Conservation (phyloP, 805 yeast genomes). For the Blastobotrys muscicola region DNA sequence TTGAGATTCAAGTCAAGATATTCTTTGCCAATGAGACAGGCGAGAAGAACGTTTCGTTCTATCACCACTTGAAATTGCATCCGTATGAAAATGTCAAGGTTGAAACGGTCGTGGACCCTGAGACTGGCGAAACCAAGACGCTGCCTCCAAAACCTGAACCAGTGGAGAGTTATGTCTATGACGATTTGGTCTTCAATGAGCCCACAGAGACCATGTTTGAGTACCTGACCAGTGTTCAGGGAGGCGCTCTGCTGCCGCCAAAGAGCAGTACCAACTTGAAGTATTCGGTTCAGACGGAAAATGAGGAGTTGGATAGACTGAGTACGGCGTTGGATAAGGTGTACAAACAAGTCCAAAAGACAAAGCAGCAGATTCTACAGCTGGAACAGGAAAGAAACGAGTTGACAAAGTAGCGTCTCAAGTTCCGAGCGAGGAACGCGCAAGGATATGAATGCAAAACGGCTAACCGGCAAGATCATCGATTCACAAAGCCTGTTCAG, state of each 20-base stretch:
- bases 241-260: slow-evolving; percentile 30
- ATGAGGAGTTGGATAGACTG: slow-evolving; percentile 53
- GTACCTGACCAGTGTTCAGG: slow-evolving; percentile 42
- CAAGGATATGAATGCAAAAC: too few species aligned
- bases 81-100: slow-evolving; percentile 45
- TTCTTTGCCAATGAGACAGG: slow-evolving; percentile 79
- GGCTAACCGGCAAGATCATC: background rate
- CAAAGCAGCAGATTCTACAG: slow-evolving; percentile 30
- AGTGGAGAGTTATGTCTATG: slow-evolving; percentile 61
- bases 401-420: background rate
- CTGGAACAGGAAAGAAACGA: slow-evolving; percentile 25
- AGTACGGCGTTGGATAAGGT: slow-evolving; percentile 37
- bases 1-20: slow-evolving; percentile 81
- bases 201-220: slow-evolving; percentile 89
- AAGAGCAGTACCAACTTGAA: slow-evolving; percentile 13
- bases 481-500: background rate
- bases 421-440: too few species aligned
- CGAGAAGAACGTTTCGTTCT: slow-evolving; percentile 77
- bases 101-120: slow-evolving; percentile 14
- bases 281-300: slow-evolving; percentile 43
- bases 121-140: slow-evolving; percentile 37
- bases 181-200: slow-evolving; percentile 89
- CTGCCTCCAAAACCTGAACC: slow-evolving; percentile 26
- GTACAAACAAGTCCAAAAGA: slow-evolving; percentile 35
- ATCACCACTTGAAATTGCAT: slow-evolving; percentile 86